Evolutionary conservation across 176 grass and related monocot genomes (phyloP).

Genomic region (Urochloa ruziziensis): DNA sequence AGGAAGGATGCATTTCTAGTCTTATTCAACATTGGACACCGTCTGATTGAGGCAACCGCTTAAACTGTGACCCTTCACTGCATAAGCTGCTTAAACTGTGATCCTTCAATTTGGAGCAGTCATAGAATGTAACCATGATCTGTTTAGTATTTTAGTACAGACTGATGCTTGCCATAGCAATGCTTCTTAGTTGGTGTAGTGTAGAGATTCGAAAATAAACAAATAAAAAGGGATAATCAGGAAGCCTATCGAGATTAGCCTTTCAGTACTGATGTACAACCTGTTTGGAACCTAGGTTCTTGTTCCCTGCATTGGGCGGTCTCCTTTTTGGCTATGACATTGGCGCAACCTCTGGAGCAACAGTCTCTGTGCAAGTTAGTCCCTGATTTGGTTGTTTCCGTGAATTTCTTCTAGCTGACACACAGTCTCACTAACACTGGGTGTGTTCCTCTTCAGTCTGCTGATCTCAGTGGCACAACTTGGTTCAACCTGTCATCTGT

Average conservation of each 20-base stretch:
- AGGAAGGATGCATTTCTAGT: slow-evolving; percentile 3
- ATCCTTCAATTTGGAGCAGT: neutral
- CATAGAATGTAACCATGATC: neutral
- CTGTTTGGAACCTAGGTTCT: slow-evolving; percentile 63
- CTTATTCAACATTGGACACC: neutral
- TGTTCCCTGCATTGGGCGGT: slow-evolving; percentile 90
- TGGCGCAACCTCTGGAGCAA: slow-evolving; percentile 83
- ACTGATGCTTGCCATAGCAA: neutral
- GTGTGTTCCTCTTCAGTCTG: slow-evolving; percentile 57
- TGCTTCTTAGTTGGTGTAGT: neutral
- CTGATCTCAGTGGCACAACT: slow-evolving; percentile 80
- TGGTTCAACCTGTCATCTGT: slow-evolving; percentile 90
- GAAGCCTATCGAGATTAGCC: neutral
- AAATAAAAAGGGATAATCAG: neutral
- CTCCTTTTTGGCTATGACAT: slow-evolving; percentile 98
- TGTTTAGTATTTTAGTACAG: neutral
- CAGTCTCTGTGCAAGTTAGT: slow-evolving; percentile 81
- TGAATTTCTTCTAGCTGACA: neutral
- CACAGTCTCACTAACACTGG: neutral
- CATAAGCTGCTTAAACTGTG: neutral
- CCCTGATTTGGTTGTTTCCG: neutral
- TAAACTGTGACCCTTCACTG: neutral
- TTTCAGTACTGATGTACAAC: slow-evolving; percentile 16
- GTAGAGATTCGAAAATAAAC: neutral
- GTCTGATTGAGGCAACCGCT: neutral